Evolutionary conservation across 2,329 filamentous ascomycete species (phyloP), one percentile per base, ranked within the genome.

Genomic region (Penicillium sp.): DNA sequence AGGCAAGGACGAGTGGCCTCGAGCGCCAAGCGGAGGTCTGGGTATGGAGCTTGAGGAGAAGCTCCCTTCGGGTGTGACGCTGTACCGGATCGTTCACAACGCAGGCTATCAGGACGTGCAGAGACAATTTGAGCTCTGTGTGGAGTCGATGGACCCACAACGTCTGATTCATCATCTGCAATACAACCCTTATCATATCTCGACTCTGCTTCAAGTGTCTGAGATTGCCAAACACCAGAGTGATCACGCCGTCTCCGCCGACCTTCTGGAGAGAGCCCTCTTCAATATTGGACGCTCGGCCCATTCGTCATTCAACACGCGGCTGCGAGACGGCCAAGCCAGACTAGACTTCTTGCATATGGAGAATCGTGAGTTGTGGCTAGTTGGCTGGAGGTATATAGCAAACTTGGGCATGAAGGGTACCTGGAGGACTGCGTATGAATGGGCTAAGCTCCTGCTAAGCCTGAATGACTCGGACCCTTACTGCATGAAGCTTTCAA

Each of bases 261-360:
- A 98, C 69, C 84, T 98, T 1, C 86, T 96, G 55, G 94, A 98
- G 77, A 86, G 95, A 48, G 93, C 94, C 0, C 83, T 99, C 5
- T 98, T 97, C 78, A 90, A 91, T 0, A 94, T 98, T 72, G 95
- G 94, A n/a, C 86, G 94, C 39, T 90, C 92, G 3, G 88, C 92
- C 0, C 88, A 95, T 60, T 94, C 91, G 8, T 86, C 90, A 0
- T 99, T 98, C 73, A 83, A 88, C 7, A 86, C 86, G 57, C 88
- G 89, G 63, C 77, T 99, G 5, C 85, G 90, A 56, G 84, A 88
- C 70, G 95, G 95, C 37, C 88, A 88, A 66, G 93, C 92, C 5
- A 85, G 91, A 15, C 79, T 99, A 10, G 87, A 94, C 70, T 98
- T 97, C 72, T 78, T 83, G 20, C 83, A 91, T 39, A 88, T 90